Conservation (phyloP, 768 basidiomycete species). For the Boletellus ananas region DNA sequence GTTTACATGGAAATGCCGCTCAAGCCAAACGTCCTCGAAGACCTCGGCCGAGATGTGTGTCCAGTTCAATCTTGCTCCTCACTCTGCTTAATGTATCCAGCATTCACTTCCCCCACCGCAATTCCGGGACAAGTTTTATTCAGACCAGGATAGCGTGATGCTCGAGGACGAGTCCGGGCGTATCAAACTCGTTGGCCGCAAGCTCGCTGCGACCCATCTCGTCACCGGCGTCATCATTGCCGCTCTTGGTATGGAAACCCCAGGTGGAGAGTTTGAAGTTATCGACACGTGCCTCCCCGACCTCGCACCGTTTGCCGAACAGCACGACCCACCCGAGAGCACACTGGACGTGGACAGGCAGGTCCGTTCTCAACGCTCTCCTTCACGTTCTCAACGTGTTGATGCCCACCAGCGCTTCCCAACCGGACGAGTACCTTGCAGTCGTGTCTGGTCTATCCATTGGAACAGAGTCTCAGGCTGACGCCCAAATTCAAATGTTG, state of each 20-base stretch:
- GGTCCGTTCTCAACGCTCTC: constrained; percentile 1
- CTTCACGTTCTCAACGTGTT: constrained; percentile 10
- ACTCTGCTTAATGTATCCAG: constrained; percentile 38
- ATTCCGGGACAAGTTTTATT: constrained; percentile 68
- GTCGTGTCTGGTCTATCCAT: constrained; percentile 83
- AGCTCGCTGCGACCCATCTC: constrained; percentile 54
- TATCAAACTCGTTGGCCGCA: constrained; percentile 79
- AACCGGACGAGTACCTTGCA: constrained; percentile 74
- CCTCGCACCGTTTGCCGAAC: constrained; percentile 53
- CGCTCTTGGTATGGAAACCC: constrained; percentile 86
- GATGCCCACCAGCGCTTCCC: constrained; percentile 10
- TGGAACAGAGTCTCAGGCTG: constrained; percentile 56
- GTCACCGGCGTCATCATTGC: constrained; percentile 93
- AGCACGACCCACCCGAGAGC: constrained; percentile 25
- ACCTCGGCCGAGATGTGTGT: constrained; percentile 84
- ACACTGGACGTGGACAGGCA: constrained; percentile 72
- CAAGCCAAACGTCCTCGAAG: constrained; percentile 97
- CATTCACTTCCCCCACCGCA: constrained; percentile 87
- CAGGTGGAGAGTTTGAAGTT: constrained; percentile 89
- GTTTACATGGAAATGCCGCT: constrained; percentile 99
- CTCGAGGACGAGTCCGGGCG: constrained; percentile 96
- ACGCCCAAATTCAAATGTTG: constrained; percentile 80
- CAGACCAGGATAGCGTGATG: constrained; percentile 75
- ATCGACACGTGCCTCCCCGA: constrained; percentile 84
- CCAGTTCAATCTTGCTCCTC: constrained; percentile 2